Evolutionary conservation across 805 yeast genomes (phyloP).

Genomic region (Wickerhamomyces hampshirensis): DNA sequence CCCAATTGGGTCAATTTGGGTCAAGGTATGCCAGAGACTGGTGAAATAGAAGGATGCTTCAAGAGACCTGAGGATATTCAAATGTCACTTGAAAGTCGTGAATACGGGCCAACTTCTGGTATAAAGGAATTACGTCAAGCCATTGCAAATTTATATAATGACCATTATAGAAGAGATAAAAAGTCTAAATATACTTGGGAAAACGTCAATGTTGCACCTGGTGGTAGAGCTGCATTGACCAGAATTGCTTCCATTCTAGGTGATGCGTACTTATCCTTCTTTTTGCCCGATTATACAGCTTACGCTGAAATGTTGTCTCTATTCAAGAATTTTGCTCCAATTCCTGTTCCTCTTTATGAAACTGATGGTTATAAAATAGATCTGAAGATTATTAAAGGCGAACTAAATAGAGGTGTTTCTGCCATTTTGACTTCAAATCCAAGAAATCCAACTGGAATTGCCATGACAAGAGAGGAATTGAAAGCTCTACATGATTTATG

Average conservation of each 20-base stretch:
- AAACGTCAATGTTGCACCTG: constrained; percentile 60
- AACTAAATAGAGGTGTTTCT: constrained; percentile 51
- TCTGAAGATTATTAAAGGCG: constrained; percentile 45
- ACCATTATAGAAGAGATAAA: constrained; percentile 43
- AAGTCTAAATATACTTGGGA: constrained; percentile 52
- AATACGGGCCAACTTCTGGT: constrained; percentile 59
- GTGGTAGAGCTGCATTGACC: constrained; percentile 59
- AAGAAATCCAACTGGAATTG: constrained; percentile 57
- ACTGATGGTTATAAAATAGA: constrained; percentile 53
- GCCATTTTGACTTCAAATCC: constrained; percentile 58
- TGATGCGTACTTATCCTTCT: constrained; percentile 55
- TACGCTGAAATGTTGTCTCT: constrained; percentile 61
- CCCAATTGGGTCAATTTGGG: constrained; percentile 54
- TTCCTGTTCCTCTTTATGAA: constrained; percentile 57
- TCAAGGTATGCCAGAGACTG: constrained; percentile 64
- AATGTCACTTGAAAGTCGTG: constrained; percentile 44
- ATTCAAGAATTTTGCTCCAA: constrained; percentile 58
- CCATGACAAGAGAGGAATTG: constrained; percentile 44
- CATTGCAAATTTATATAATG: constrained; percentile 53
- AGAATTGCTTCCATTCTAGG: constrained; percentile 56
- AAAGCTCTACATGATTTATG: constrained; percentile 47
- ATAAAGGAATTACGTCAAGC: constrained; percentile 50
- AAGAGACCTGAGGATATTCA: constrained; percentile 45
- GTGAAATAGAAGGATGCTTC: constrained; percentile 55
- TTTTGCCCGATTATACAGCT: constrained; percentile 60